phyloP scores from a whole-genome alignment of 306 rosid genomes.

The Clitoria ternatea region DNA sequence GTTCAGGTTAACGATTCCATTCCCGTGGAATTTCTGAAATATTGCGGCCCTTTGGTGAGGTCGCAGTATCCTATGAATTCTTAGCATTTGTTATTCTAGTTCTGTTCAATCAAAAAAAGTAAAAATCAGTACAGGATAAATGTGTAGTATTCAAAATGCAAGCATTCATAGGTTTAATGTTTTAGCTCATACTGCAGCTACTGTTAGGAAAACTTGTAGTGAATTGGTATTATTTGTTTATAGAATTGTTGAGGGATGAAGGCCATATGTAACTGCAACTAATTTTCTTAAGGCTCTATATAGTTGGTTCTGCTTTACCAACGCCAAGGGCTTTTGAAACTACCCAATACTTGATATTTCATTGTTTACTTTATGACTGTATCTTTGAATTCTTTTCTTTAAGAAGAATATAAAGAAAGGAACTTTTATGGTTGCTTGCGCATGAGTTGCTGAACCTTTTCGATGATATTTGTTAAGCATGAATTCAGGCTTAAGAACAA shows the following conservation, averaged over 20 bases:
- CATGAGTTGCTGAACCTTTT: no score
- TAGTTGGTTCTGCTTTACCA: not conserved
- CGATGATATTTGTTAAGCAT: no score
- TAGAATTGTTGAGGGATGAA: no score
- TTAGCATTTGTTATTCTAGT: slow-evolving; percentile 47
- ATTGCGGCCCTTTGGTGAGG: slow-evolving; percentile 43
- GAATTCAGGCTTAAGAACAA: no score
- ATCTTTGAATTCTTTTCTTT: slow-evolving; percentile 51
- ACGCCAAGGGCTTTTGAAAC: not conserved
- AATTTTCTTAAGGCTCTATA: no score
- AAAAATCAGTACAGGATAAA: not conserved
- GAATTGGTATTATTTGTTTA: no score
- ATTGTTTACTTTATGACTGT: slow-evolving; percentile 11
- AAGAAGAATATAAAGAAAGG: slow-evolving; percentile 36
- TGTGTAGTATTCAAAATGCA: not conserved
- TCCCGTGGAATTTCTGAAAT: slow-evolving; percentile 34
- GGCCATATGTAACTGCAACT: no score
- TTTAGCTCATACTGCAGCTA: not conserved
- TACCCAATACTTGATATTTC: not conserved
- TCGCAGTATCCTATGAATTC: slow-evolving; percentile 37
- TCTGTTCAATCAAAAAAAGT: slow-evolving; percentile 28
- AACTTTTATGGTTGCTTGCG: no score
- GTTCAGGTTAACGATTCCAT: slow-evolving; percentile 35
- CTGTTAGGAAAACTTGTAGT: not conserved
- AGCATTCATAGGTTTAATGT: not conserved